Conservation (phyloP, 1,139 yeast species). For the Protomyces gravidus region DNA sequence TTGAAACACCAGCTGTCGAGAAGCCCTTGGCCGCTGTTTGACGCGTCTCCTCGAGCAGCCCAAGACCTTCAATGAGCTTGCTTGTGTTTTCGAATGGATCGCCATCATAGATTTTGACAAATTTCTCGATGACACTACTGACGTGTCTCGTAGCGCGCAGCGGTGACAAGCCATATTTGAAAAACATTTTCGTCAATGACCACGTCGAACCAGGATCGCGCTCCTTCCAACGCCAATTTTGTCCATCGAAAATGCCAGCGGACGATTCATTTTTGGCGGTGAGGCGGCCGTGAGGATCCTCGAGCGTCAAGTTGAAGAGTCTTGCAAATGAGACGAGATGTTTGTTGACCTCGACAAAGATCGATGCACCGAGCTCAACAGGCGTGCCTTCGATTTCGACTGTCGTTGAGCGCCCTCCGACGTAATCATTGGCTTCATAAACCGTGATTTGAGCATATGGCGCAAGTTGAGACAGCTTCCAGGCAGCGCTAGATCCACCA, state of each 20-base stretch:
- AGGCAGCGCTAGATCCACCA: constrained; percentile 47
- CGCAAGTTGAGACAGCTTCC: constrained; percentile 42
- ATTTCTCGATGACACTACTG: neutral
- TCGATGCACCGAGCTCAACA: constrained; percentile 43
- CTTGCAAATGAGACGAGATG: constrained; percentile 42
- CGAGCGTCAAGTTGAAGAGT: constrained; percentile 39
- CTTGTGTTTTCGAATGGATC: constrained; percentile 40
- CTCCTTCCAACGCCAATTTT: constrained; percentile 1
- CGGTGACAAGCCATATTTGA: constrained; percentile 38
- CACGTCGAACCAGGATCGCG: neutral
- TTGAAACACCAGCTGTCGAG: constrained; percentile 35
- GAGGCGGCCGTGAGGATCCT: neutral
- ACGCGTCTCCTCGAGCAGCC: constrained; percentile 37
- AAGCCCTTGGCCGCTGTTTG: constrained; percentile 34
- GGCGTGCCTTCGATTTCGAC: constrained; percentile 37
- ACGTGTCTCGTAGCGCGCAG: constrained; percentile 17
- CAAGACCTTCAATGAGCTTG: constrained; percentile 34
- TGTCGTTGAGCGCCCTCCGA: constrained; percentile 46
- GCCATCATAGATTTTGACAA: neutral
- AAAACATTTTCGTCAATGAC: constrained; percentile 35
- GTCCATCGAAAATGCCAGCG: neutral
- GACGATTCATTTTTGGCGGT: neutral
- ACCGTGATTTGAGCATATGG: constrained; percentile 40
- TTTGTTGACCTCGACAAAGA: constrained; percentile 45
- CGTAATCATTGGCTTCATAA: constrained; percentile 40